A percentile compares a stretch with the other conserved stretches of the same genome.
Conservation (phyloP, 2,329 filamentous ascomycete genomes). For the Cladosporium oxysporum region DNA sequence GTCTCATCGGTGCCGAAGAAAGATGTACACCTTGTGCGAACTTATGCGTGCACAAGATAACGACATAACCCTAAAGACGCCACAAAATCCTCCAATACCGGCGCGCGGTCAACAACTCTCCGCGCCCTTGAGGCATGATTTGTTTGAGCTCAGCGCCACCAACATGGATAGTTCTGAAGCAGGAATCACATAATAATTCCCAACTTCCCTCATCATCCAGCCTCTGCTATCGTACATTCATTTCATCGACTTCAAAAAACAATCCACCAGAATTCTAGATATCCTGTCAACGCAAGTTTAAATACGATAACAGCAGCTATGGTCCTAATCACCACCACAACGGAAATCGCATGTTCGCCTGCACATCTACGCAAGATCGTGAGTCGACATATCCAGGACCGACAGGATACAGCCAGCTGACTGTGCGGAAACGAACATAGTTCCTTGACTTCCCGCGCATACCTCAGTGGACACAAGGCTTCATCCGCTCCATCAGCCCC, state of each 20-base stretch:
- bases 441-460: slow-evolving; percentile 25
- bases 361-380: slow-evolving; percentile 1
- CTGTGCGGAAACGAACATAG: slow-evolving; percentile 2
- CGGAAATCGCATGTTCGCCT: background rate
- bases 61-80: background rate
- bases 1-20: background rate
- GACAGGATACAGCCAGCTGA: background rate
- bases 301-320: background rate
- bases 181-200: background rate
- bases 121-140: background rate
- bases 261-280: background rate
- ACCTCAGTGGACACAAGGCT: slow-evolving; percentile 19
- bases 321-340: slow-evolving; percentile 1
- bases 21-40: background rate
- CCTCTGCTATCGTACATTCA: background rate
- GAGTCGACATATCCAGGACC: background rate
- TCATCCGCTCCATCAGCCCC: slow-evolving; percentile 19
- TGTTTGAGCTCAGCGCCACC: background rate
- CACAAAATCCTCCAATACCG: background rate
- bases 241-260: background rate
- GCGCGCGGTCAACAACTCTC: background rate
- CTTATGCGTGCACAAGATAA: background rate
- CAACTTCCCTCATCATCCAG: background rate
- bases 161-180: background rate
- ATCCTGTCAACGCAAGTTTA: background rate